A percentile compares a stretch with the other conserved stretches of the same genome.
phyloP scores from a whole-genome alignment of 345 rosid species.

The Melaleuca alternifolia region DNA sequence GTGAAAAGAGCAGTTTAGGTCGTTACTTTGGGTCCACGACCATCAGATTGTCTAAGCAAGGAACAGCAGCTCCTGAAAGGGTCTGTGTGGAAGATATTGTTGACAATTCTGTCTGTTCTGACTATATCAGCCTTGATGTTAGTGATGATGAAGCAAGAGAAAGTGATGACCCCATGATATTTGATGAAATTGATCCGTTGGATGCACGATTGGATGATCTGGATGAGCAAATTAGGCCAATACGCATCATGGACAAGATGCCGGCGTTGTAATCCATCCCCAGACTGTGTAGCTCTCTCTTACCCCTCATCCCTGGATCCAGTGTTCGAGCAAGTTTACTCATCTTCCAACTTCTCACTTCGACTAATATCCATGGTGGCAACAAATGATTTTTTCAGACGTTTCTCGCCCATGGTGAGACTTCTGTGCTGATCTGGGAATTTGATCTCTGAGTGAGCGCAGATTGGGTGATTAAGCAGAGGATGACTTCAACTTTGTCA shows the following conservation, averaged over 20 bases:
- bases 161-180: not conserved
- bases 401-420: not conserved
- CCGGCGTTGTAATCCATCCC: not conserved
- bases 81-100: conserved; percentile 2
- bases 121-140: conserved; percentile 42
- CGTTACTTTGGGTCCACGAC: conserved; percentile 45
- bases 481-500: not conserved
- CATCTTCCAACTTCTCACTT: not conserved
- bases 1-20: conserved; percentile 37
- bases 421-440: not conserved
- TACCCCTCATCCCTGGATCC: not conserved
- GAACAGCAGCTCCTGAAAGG: conserved; percentile 19
- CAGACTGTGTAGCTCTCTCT: not conserved
- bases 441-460: not conserved
- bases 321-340: not conserved
- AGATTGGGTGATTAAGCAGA: not conserved
- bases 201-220: conserved; percentile 26
- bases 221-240: conserved; percentile 49
- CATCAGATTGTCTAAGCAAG: conserved; percentile 12
- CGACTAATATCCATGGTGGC: not conserved
- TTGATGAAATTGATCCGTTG: conserved; percentile 8
- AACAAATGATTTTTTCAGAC: not conserved
- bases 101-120: conserved; percentile 13
- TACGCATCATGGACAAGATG: conserved; percentile 29
- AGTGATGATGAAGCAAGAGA: conserved; percentile 39